These are phyloP conservation scores for Lachnum nothofagi DNA, from an alignment of 2,329 filamentous ascomycete species.

Conservation along the genomic window DNA sequence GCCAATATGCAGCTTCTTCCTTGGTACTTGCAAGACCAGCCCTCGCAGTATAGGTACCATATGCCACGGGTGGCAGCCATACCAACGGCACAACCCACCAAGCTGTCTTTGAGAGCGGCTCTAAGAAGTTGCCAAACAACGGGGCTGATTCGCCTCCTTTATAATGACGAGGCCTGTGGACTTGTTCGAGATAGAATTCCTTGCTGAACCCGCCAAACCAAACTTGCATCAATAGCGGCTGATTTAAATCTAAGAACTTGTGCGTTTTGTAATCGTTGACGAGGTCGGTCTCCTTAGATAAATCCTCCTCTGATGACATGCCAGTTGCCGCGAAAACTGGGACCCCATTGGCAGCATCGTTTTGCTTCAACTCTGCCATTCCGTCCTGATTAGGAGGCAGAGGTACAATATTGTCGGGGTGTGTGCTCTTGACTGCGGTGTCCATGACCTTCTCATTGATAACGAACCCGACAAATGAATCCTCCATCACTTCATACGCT, in stretches of 20 bases:
- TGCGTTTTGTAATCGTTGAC: slow-evolving; percentile 74
- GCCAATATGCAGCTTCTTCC: slow-evolving; percentile 56
- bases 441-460: slow-evolving; percentile 45
- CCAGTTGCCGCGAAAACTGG: slow-evolving; percentile 62
- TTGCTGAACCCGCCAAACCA: slow-evolving; percentile 86
- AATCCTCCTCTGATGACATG: slow-evolving; percentile 82
- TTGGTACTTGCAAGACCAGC: slow-evolving; percentile 51
- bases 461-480: slow-evolving; percentile 78
- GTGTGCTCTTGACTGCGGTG: slow-evolving; percentile 34
- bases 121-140: slow-evolving; percentile 95
- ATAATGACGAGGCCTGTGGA: slow-evolving; percentile 93
- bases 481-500: slow-evolving; percentile 93
- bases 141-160: slow-evolving; percentile 88
- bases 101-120: slow-evolving; percentile 89
- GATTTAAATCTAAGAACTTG: slow-evolving; percentile 88
- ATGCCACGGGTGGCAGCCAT: slow-evolving; percentile 77
- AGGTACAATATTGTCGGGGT: slow-evolving; percentile 43
- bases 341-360: slow-evolving; percentile 30
- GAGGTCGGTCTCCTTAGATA: slow-evolving; percentile 79
- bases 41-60: slow-evolving; percentile 63
- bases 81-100: slow-evolving; percentile 85
- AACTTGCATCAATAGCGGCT: slow-evolving; percentile 79
- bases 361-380: slow-evolving; percentile 41
- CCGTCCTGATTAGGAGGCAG: slow-evolving; percentile 46
- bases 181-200: slow-evolving; percentile 94